phyloP scores from a whole-genome alignment of 371 early-diverging fungal genomes.

The Apophysomyces variabilis region DNA sequence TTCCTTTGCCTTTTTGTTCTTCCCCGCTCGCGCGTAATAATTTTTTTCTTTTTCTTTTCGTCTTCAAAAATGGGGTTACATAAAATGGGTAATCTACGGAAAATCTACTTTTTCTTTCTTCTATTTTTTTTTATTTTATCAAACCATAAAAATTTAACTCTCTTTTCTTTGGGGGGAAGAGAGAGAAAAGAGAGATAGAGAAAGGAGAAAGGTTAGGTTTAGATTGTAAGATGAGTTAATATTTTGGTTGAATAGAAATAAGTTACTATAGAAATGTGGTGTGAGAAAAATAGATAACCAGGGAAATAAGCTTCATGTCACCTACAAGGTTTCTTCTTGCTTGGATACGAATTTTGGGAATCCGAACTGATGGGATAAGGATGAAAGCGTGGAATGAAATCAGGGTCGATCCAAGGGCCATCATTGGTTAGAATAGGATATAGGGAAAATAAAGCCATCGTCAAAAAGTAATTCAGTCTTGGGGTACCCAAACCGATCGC shows the following conservation, averaged over 20 bases:
- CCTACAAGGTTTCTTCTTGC: constrained; percentile 11
- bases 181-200: no score
- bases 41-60: neutral
- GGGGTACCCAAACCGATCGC: constrained; percentile 13
- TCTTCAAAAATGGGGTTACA: no score
- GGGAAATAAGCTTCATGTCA: constrained; percentile 11
- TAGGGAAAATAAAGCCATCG: neutral
- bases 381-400: constrained; percentile 10
- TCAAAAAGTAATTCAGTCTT: constrained; percentile 8
- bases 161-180: no score
- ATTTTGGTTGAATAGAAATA: neutral
- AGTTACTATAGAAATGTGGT: neutral
- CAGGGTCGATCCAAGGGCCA: constrained; percentile 13
- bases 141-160: neutral
- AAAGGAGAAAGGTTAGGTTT: no score
- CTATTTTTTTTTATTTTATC: neutral
- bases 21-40: constrained; percentile 12
- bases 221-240: no score
- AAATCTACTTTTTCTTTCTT: neutral
- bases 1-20: constrained; percentile 8
- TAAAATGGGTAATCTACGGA: no score
- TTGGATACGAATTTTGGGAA: constrained; percentile 10
- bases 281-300: constrained; percentile 11
- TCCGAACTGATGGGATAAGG: constrained; percentile 1
- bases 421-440: neutral